These are phyloP conservation scores for Spergularia azorica DNA, from an alignment of 179 eudicot species.

Conservation along the genomic window DNA sequence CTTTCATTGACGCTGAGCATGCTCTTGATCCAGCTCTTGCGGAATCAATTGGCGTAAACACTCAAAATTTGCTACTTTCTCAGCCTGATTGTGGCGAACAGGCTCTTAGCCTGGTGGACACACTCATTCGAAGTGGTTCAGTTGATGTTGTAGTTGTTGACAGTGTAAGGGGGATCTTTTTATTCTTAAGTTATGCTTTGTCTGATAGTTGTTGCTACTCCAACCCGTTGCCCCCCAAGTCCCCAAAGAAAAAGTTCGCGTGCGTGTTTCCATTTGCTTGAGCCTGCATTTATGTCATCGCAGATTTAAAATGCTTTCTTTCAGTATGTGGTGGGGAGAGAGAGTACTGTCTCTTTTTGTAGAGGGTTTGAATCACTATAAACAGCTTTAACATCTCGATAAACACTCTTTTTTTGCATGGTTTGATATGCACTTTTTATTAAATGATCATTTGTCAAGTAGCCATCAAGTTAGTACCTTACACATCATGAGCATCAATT, in stretches of 20 bases:
- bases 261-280: neutral
- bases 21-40: constrained; percentile 95
- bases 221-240: neutral
- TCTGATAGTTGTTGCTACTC: constrained; percentile 1
- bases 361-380: neutral
- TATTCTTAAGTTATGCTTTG: neutral
- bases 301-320: neutral
- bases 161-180: constrained; percentile 47
- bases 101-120: constrained; percentile 95
- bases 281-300: neutral
- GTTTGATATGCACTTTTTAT: neutral
- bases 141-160: constrained; percentile 94
- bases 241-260: neutral
- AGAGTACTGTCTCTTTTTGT: neutral
- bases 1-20: constrained; percentile 95
- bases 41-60: constrained; percentile 87
- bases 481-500: neutral
- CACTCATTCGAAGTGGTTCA: constrained; percentile 93
- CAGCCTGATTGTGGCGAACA: constrained; percentile 99
- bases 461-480: neutral
- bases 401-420: neutral
- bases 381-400: neutral
- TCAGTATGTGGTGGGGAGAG: too few species aligned
- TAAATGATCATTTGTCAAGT: neutral
- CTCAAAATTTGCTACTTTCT: constrained; percentile 82